Evolutionary conservation across 805 yeast species (phyloP).

Genomic region (Scheffersomyces lignosus): DNA sequence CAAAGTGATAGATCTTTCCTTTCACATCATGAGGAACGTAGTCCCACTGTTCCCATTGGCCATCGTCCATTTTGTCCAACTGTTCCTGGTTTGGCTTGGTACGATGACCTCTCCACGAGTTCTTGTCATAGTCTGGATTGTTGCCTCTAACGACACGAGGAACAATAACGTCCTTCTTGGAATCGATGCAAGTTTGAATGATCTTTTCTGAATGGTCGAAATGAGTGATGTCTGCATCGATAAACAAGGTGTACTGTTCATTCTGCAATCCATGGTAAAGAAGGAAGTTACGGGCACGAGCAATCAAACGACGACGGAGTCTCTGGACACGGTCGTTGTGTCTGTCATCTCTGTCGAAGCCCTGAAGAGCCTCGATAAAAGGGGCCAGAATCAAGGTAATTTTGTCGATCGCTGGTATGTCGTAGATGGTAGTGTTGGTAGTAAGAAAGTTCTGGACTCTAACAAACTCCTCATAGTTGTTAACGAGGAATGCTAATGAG

Average conservation of each 20-base stretch:
- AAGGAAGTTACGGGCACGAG: constrained; percentile 37
- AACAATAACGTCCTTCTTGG: constrained; percentile 35
- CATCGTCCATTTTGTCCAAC: constrained; percentile 23
- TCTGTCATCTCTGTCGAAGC: constrained; percentile 18
- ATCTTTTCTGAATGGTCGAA: constrained; percentile 22
- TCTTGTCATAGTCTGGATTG: constrained; percentile 35
- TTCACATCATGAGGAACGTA: constrained; percentile 34
- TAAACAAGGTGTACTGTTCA: constrained; percentile 34
- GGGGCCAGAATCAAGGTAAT: constrained; percentile 35
- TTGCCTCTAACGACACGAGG: constrained; percentile 29
- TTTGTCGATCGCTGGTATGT: constrained; percentile 3
- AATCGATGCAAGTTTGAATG: constrained; percentile 18
- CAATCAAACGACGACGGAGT: constrained; percentile 34
- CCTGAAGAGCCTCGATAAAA: constrained; percentile 27
- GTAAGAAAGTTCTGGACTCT: constrained; percentile 18
- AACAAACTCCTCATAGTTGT: constrained; percentile 26
- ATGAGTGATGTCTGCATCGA: constrained; percentile 36
- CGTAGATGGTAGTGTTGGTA: constrained; percentile 3
- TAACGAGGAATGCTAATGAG: constrained; percentile 32
- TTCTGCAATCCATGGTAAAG: constrained; percentile 23
- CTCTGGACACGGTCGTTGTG: constrained; percentile 32
- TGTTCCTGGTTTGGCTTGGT: constrained; percentile 30
- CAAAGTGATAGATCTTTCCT: constrained; percentile 30
- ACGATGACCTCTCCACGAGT: constrained; percentile 42
- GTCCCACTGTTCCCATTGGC: constrained; percentile 30